phyloP scores from a whole-genome alignment of 805 yeast species.

The Ogataea kodamae region DNA sequence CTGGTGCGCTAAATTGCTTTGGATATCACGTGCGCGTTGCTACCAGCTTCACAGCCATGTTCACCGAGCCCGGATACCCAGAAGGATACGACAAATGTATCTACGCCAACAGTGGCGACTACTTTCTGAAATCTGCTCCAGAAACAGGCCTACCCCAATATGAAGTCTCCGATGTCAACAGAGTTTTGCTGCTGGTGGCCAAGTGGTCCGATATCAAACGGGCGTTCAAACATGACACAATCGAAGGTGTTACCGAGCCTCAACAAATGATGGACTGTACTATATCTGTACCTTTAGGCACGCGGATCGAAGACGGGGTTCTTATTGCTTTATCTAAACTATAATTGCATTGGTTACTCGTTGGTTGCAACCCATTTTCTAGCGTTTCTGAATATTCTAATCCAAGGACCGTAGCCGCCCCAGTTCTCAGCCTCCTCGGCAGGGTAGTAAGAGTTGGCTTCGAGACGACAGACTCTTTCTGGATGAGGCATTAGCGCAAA shows the following conservation, averaged over 20 bases:
- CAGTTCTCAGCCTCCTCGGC: constrained; percentile 52
- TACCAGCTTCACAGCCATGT: constrained; percentile 54
- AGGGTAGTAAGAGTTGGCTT: constrained; percentile 91
- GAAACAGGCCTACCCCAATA: constrained; percentile 4
- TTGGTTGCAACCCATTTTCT: constrained; percentile 76
- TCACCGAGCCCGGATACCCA: constrained; percentile 63
- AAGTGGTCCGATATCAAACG: constrained; percentile 54
- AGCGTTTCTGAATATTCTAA: constrained; percentile 85
- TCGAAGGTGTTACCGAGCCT: constrained; percentile 53
- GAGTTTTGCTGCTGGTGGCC: constrained; percentile 56
- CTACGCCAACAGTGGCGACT: constrained; percentile 67
- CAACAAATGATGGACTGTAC: constrained; percentile 69
- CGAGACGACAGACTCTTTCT: constrained; percentile 86
- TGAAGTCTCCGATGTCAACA: constrained; percentile 3
- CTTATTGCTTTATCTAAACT: constrained; percentile 50
- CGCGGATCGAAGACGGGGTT: constrained; percentile 68
- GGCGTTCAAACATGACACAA: constrained; percentile 51
- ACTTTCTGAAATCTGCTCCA: constrained; percentile 37
- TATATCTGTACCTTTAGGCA: constrained; percentile 46
- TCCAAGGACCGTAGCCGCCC: constrained; percentile 94
- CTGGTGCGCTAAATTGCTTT: constrained; percentile 57
- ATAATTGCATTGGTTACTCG: constrained; percentile 4
- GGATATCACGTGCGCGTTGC: constrained; percentile 78
- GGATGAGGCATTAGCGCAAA: constrained; percentile 99
- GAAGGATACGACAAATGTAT: constrained; percentile 69